Base-by-base conservation (phyloP, 768 basidiomycete genomes). In the Lactifluus hygrophoroides region DNA sequence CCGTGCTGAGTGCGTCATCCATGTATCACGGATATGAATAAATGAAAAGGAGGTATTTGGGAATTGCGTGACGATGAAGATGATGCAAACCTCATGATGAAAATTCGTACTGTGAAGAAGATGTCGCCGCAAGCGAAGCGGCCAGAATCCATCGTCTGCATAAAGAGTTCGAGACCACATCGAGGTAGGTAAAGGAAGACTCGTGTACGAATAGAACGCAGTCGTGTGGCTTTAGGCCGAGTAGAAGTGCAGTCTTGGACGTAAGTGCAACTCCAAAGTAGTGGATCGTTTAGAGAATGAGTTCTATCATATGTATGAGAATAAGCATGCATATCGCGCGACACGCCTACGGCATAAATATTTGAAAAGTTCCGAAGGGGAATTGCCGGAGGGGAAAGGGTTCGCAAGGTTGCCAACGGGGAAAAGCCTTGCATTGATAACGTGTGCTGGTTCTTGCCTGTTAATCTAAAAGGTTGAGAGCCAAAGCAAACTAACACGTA, bases 201-300 rank as follows among this genome's bases (percentile, higher is more conserved):
- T 53, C 42, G 30, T 46, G 44, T 16, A 48, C 45, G 51, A 58
- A 53, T 48, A 53, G 57, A 58, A 40, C 25, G 16, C 51, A 25
- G 16, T n/a, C n/a, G 34, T 4, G 28, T 30, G 4, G 19, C 38
- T 17, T 51, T n/a, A 42, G 44, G 28, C 25, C 45, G 51, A 46
- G 45, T 19, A 45, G 45, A n/a, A 43, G 59, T 30, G 28, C 43
- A 16, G 51, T 55, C 54, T 19, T 46, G 49, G 49, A 60, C 59
- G 59, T 60, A 60, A 60, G 38, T 28, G 28, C 35, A 35, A 55
- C 58, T 56, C 58, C 58, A 56, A 40, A 49, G 48, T 8, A 50
- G 59, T 44, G 54, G 53, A 55, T 55, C 54, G 59, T 60, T 56
- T 44, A 56, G 49, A 56, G 54, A 55, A 60, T 37, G 48, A 38